These are phyloP conservation scores for Cenchrus fungigraminus DNA, from an alignment of 176 grass and related monocot species.

Conservation along the genomic window DNA sequence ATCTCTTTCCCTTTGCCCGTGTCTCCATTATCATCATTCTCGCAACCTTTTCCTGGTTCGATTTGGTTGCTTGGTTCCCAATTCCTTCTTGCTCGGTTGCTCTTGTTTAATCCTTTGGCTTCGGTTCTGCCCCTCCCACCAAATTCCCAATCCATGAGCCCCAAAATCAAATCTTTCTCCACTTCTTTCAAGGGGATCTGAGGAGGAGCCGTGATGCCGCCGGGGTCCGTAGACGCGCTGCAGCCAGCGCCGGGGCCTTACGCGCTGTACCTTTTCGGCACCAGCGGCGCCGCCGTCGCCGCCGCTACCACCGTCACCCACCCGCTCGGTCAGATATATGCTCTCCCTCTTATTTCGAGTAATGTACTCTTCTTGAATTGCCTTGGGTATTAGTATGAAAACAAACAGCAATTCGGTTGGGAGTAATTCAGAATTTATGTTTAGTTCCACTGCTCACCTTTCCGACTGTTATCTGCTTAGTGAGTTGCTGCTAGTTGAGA, in stretches of 20 bases:
- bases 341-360: slow-evolving; percentile 1
- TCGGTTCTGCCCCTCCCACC: neutral
- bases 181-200: slow-evolving; percentile 5
- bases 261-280: slow-evolving; percentile 67
- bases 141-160: neutral
- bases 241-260: slow-evolving; percentile 37
- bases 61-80: neutral
- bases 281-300: slow-evolving; percentile 77
- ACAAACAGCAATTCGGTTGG: neutral
- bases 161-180: neutral
- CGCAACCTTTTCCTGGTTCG: neutral
- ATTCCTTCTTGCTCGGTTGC: neutral
- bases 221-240: slow-evolving; percentile 11
- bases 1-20: neutral
- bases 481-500: slow-evolving; percentile 4
- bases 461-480: neutral
- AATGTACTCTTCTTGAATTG: neutral
- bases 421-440: neutral
- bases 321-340: slow-evolving; percentile 64
- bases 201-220: slow-evolving; percentile 27
- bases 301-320: slow-evolving; percentile 78
- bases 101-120: neutral
- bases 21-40: neutral
- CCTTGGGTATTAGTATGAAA: neutral
- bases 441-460: neutral